phyloP scores from a whole-genome alignment of 306 rosid genomes.

The Castanea sativa region DNA sequence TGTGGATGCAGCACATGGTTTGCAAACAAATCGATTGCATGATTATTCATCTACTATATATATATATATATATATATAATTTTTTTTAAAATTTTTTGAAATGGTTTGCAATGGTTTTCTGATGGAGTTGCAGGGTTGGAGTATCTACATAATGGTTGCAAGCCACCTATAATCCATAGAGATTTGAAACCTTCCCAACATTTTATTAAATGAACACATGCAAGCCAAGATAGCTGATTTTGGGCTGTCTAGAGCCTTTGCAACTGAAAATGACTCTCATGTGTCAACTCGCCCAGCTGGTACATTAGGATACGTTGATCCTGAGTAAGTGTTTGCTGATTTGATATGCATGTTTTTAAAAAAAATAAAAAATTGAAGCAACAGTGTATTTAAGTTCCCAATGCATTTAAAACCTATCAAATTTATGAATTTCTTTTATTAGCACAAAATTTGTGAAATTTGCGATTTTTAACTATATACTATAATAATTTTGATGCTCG shows the following conservation, averaged over 20 bases:
- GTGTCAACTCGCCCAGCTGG: conserved; percentile 17
- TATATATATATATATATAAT: no score
- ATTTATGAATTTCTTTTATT: no score
- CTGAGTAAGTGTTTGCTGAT: conserved; percentile 22
- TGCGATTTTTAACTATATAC: no score
- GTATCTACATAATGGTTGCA: conserved; percentile 27
- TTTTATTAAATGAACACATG: conserved; percentile 20
- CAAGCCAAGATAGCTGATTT: conserved; percentile 43
- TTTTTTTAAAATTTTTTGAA: no score
- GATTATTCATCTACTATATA: background rate
- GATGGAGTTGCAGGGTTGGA: conserved; percentile 5
- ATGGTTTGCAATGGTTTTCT: no score
- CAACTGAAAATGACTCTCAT: conserved; percentile 9
- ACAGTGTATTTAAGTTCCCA: no score
- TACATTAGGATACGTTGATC: conserved; percentile 31
- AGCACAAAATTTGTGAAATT: no score
- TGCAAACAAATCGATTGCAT: background rate
- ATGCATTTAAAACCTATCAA: no score
- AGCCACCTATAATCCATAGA: conserved; percentile 20
- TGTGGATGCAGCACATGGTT: conserved; percentile 23
- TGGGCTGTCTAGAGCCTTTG: conserved; percentile 31
- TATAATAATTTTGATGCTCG: no score
- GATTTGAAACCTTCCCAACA: conserved; percentile 44
- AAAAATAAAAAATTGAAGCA: no score
- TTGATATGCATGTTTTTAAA: no score